Conservation (phyloP, 2,329 filamentous ascomycete genomes). For the Fusarium sp. region DNA sequence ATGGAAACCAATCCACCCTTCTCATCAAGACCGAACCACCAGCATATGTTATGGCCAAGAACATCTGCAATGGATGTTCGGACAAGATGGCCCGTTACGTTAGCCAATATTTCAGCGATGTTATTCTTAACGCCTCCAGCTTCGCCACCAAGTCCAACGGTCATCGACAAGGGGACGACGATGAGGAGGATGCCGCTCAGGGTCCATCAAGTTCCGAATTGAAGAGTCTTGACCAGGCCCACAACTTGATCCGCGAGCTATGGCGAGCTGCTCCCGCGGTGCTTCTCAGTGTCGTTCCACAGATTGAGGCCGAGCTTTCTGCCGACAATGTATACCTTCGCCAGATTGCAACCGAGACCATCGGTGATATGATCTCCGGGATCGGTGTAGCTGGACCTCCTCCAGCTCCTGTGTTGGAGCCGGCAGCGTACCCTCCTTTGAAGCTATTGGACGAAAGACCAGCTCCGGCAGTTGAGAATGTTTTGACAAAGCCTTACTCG, state of each 20-base stretch:
- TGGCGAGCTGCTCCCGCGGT: constrained; percentile 92
- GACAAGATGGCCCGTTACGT: constrained; percentile 96
- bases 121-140: constrained; percentile 85
- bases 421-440: constrained; percentile 82
- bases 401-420: constrained; percentile 74
- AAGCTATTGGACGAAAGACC: constrained; percentile 64
- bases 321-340: constrained; percentile 89
- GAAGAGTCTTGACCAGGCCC: constrained; percentile 86
- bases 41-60: constrained; percentile 96
- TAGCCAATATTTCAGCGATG: constrained; percentile 95
- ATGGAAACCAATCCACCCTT: constrained; percentile 81
- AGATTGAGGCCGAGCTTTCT: constrained; percentile 88
- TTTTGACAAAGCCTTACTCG: constrained; percentile 82
- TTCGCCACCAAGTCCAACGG: constrained; percentile 64
- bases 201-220: constrained; percentile 84
- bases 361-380: constrained; percentile 93
- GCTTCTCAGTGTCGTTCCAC: constrained; percentile 90
- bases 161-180: constrained; percentile 66
- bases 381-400: constrained; percentile 91
- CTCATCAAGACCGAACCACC: constrained; percentile 87
- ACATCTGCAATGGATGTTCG: constrained; percentile 84
- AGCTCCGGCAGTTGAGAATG: constrained; percentile 59
- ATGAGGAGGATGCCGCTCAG: constrained; percentile 65
- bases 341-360: constrained; percentile 86
- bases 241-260: constrained; percentile 85